These are phyloP conservation scores for Kalmanozyma brasiliensis DNA, from an alignment of 1,284 basidiomycete genomes.

Conservation along the genomic window DNA sequence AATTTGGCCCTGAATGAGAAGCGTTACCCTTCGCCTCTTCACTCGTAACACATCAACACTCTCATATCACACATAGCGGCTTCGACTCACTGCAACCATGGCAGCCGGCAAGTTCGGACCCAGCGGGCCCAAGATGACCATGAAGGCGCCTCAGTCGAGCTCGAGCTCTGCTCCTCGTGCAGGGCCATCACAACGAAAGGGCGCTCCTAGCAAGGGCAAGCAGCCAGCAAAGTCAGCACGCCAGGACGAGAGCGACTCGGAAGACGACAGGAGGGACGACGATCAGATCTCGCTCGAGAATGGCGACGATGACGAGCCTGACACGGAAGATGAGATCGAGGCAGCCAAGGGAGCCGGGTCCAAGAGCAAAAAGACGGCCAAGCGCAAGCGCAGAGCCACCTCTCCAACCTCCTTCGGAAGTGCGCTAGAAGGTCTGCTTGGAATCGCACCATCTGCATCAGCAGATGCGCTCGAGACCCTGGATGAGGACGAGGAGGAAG, in stretches of 20 bases:
- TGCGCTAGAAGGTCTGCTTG: slow-evolving; percentile 58
- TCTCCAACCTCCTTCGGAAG: slow-evolving; percentile 63
- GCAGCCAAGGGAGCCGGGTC: slow-evolving; percentile 44
- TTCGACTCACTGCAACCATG: too few species aligned
- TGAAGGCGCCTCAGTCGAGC: slow-evolving; percentile 21
- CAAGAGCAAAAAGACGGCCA: slow-evolving; percentile 61
- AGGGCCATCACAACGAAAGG: slow-evolving; percentile 14
- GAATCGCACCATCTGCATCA: slow-evolving; percentile 28
- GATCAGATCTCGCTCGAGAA: slow-evolving; percentile 36
- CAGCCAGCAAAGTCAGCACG: slow-evolving; percentile 8
- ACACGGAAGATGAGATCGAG: slow-evolving; percentile 60
- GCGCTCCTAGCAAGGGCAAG: slow-evolving; percentile 15
- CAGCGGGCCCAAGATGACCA: slow-evolving; percentile 48
- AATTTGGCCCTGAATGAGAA: slow-evolving; percentile 15
- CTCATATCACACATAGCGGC: too few species aligned
- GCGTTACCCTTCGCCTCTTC: too few species aligned
- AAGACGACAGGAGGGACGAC: slow-evolving; percentile 23
- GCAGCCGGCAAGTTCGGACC: slow-evolving; percentile 31
- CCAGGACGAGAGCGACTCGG: slow-evolving; percentile 19
- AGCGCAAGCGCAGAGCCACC: slow-evolving; percentile 62
- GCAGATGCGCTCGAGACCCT: slow-evolving; percentile 21
- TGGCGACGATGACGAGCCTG: slow-evolving; percentile 39
- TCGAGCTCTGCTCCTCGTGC: slow-evolving; percentile 13
- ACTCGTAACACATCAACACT: neutral
- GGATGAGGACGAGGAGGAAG: slow-evolving; percentile 15